phyloP scores from a whole-genome alignment of 345 rosid species.

The Viola odorata region DNA sequence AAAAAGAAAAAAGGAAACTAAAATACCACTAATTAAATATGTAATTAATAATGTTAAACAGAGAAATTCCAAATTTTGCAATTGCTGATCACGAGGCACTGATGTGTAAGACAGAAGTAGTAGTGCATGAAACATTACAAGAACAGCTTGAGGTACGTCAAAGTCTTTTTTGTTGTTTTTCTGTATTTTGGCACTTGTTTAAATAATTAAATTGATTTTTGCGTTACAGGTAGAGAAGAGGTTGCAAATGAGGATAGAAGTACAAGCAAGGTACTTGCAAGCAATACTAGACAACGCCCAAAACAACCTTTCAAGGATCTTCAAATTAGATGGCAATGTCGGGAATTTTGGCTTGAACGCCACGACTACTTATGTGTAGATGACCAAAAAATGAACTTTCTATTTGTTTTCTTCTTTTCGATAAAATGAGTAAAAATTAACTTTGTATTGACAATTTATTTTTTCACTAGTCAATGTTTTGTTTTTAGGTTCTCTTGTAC shows the following conservation, averaged over 20 bases:
- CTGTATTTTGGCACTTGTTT: background rate
- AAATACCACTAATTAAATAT: background rate
- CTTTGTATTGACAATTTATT: too few relatives aligned
- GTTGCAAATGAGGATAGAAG: constrained; percentile 81
- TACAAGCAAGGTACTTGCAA: constrained; percentile 77
- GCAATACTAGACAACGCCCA: constrained; percentile 73
- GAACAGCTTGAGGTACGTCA: constrained; percentile 65
- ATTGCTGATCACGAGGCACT: constrained; percentile 42
- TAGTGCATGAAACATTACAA: constrained; percentile 50
- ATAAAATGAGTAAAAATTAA: too few relatives aligned
- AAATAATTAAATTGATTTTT: background rate
- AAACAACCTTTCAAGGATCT: constrained; percentile 32
- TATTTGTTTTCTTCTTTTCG: too few relatives aligned
- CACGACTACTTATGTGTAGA: too few relatives aligned
- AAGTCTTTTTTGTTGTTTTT: background rate
- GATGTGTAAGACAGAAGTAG: constrained; percentile 49
- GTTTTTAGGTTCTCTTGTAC: too few relatives aligned
- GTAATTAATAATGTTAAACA: background rate
- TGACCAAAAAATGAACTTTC: too few relatives aligned
- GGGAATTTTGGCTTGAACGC: too few relatives aligned
- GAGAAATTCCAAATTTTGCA: constrained; percentile 11
- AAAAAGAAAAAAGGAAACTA: too few relatives aligned
- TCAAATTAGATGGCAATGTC: too few relatives aligned
- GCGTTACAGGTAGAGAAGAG: constrained; percentile 47
- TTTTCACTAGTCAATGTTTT: too few relatives aligned